phyloP scores from a whole-genome alignment of 139 green algal genomes.

The Yamagishiella unicocca region DNA sequence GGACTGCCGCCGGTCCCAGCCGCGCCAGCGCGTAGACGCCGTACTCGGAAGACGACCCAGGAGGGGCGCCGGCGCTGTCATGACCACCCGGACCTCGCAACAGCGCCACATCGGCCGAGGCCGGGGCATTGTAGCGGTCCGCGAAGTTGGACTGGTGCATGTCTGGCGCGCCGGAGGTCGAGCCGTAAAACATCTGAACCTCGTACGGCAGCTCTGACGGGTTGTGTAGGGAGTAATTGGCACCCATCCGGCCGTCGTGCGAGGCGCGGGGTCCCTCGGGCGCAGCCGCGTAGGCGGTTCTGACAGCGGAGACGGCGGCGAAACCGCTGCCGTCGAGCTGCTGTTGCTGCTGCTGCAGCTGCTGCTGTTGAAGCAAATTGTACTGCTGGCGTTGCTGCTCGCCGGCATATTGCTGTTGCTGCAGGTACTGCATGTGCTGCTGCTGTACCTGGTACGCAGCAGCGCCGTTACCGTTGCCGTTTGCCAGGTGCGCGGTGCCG shows the following conservation, averaged over 20 bases:
- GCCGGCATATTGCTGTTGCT: neutral
- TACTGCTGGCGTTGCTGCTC: neutral
- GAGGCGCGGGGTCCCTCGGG: conserved; percentile 24
- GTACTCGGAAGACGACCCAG: conserved; percentile 3
- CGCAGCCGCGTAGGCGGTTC: neutral
- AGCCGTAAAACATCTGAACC: conserved; percentile 4
- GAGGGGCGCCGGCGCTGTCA: neutral
- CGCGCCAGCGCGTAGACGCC: neutral
- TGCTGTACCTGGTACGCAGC: neutral
- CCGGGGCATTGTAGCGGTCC: neutral
- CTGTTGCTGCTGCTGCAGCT: conserved; percentile 7
- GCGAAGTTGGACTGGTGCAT: neutral
- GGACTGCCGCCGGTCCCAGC: neutral
- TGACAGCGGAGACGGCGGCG: neutral
- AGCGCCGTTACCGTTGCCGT: neutral
- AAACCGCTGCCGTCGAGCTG: neutral
- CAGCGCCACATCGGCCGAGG: neutral
- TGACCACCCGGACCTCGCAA: too few species aligned
- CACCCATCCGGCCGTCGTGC: neutral
- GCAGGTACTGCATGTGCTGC: conserved; percentile 1
- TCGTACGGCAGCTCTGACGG: conserved; percentile 1
- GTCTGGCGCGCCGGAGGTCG: neutral
- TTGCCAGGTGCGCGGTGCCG: neutral
- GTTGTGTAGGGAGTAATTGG: neutral
- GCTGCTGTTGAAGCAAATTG: neutral